These are phyloP conservation scores for Lodderomyces beijingensis DNA, from an alignment of 1,139 yeast genomes.

Conservation along the genomic window DNA sequence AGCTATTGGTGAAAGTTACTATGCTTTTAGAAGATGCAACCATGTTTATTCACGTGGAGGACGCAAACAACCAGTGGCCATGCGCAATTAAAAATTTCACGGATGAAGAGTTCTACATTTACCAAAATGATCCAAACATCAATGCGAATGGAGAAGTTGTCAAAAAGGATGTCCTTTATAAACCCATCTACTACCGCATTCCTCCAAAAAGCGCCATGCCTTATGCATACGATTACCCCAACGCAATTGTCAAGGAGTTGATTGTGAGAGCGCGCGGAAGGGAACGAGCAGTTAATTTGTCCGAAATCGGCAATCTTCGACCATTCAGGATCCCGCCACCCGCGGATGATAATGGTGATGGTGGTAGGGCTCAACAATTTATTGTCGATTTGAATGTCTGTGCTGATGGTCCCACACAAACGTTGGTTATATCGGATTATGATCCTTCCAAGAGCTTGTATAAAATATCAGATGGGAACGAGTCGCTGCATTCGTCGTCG, in stretches of 20 bases:
- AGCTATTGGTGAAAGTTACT: conserved; percentile 66
- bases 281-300: conserved; percentile 76
- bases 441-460: conserved; percentile 76
- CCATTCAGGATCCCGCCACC: conserved; percentile 75
- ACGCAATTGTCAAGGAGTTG: conserved; percentile 79
- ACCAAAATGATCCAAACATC: conserved; percentile 79
- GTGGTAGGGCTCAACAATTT: conserved; percentile 11
- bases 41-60: conserved; percentile 67
- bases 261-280: conserved; percentile 67
- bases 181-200: conserved; percentile 70
- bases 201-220: conserved; percentile 97
- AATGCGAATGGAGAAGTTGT: conserved; percentile 67
- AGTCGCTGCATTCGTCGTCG: conserved; percentile 10
- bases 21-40: conserved; percentile 77
- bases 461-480: conserved; percentile 34
- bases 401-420: conserved; percentile 95
- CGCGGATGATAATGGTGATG: conserved; percentile 9
- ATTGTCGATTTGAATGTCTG: conserved; percentile 86
- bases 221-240: conserved; percentile 96
- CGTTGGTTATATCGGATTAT: conserved; percentile 77
- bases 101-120: conserved; percentile 75
- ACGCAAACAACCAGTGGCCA: conserved; percentile 86
- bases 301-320: conserved; percentile 86
- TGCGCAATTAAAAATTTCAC: conserved; percentile 87
- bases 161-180: conserved; percentile 47